Evolutionary conservation across 2,329 filamentous ascomycete genomes (phyloP).

Genomic region (Sphaerulina musiva): DNA sequence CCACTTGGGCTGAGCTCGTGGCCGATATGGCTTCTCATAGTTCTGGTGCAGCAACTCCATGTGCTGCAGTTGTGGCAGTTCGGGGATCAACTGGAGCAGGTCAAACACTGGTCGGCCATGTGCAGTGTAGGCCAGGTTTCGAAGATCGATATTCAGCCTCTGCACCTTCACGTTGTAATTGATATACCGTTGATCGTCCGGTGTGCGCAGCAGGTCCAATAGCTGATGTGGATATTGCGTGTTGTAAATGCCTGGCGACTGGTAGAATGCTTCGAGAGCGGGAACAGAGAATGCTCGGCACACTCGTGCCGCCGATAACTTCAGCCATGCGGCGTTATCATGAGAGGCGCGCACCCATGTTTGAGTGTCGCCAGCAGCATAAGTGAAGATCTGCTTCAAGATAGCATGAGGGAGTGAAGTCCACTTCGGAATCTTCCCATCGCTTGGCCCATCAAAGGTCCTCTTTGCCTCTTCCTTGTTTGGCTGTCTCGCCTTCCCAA

Average conservation of each 20-base stretch:
- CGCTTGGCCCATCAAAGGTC: conserved; percentile 29
- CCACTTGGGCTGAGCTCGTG: conserved; percentile 54
- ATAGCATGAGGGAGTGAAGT: conserved; percentile 31
- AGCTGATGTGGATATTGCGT: conserved; percentile 30
- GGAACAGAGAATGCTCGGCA: conserved; percentile 34
- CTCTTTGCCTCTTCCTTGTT: conserved; percentile 19
- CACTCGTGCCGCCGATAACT: conserved; percentile 28
- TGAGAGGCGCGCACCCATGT: conserved; percentile 20
- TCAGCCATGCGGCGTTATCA: conserved; percentile 30
- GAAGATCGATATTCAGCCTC: conserved; percentile 62
- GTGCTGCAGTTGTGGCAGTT: conserved; percentile 60
- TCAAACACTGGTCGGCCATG: conserved; percentile 50
- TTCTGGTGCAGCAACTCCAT: conserved; percentile 66
- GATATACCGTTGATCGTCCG: conserved; percentile 28
- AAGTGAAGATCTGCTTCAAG: conserved; percentile 33
- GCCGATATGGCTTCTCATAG: conserved; percentile 62
- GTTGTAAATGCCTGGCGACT: conserved; percentile 28
- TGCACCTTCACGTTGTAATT: conserved; percentile 68
- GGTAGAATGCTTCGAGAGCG: conserved; percentile 35
- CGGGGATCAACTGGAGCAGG: conserved; percentile 53
- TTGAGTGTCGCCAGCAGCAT: conserved; percentile 27
- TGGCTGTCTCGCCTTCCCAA: conserved; percentile 24
- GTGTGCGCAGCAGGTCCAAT: conserved; percentile 27
- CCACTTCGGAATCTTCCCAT: conserved; percentile 33
- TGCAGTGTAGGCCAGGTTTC: conserved; percentile 50